These are phyloP conservation scores for Colletotrichum lindemuthianum DNA, from an alignment of 2,329 filamentous ascomycete genomes.

Conservation along the genomic window DNA sequence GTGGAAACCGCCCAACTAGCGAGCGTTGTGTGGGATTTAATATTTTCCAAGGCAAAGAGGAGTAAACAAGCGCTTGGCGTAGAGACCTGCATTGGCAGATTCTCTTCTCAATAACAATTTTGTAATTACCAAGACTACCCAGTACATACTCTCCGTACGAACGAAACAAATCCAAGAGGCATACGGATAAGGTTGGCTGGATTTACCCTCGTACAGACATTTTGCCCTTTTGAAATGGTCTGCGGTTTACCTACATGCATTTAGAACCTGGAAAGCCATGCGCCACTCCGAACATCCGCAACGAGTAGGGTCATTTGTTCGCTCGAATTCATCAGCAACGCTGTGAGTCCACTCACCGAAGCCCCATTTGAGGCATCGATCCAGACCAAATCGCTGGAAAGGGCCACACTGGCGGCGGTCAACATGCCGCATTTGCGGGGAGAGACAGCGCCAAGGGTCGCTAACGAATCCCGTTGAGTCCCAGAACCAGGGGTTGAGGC, in stretches of 20 bases:
- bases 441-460: slow-evolving; percentile 25
- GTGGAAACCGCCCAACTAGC: too few relatives aligned
- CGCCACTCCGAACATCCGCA: too few relatives aligned
- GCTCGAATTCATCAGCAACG: too few relatives aligned
- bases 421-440: slow-evolving; percentile 31
- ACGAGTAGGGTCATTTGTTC: too few relatives aligned
- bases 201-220: too few relatives aligned
- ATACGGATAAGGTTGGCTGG: neutral
- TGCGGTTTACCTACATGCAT: too few relatives aligned
- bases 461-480: slow-evolving; percentile 10
- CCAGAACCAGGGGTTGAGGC: slow-evolving; percentile 13
- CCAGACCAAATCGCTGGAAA: slow-evolving; percentile 22
- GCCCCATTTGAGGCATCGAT: neutral
- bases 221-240: too few relatives aligned
- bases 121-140: neutral
- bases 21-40: neutral
- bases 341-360: too few relatives aligned
- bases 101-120: slow-evolving; percentile 6
- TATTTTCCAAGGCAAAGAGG: neutral
- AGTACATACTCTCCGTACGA: neutral
- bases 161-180: neutral
- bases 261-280: too few relatives aligned
- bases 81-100: slow-evolving; percentile 5
- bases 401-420: slow-evolving; percentile 23
- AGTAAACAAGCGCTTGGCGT: neutral